Conservation (phyloP, 2,329 filamentous ascomycete species). For the Fusarium sterilihyphosum region DNA sequence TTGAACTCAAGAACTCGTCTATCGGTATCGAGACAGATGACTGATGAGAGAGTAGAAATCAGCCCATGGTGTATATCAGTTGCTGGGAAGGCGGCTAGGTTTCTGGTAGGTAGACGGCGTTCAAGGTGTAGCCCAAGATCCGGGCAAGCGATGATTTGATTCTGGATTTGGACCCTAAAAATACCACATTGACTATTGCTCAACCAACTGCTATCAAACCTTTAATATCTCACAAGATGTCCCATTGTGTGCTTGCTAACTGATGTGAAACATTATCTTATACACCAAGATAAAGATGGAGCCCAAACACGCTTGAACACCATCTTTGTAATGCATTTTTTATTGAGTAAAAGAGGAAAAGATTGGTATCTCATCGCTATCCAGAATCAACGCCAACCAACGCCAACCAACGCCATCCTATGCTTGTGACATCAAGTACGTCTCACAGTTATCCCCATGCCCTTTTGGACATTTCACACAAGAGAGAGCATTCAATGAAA, state of each 20-base stretch:
- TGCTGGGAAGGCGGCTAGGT: background rate
- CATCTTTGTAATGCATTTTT: background rate
- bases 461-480: background rate
- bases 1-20: constrained; percentile 57
- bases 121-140: constrained; percentile 17
- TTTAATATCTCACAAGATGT: background rate
- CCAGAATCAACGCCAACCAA: constrained; percentile 31
- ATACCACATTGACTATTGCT: constrained; percentile 30
- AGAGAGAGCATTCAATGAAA: background rate
- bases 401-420: constrained; percentile 32
- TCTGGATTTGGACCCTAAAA: constrained; percentile 28
- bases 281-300: background rate
- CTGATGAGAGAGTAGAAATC: constrained; percentile 14
- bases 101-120: constrained; percentile 24
- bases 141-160: constrained; percentile 20
- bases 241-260: background rate
- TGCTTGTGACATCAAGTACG: constrained; percentile 14
- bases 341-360: constrained; percentile 2
- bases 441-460: background rate
- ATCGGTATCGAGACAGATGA: constrained; percentile 54
- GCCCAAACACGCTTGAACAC: background rate
- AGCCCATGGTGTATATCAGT: background rate
- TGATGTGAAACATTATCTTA: background rate
- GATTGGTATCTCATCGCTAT: constrained; percentile 25
- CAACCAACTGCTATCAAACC: background rate